Base-by-base conservation (phyloP, 2,329 filamentous ascomycete species). In the Salinomyces thailandicus region DNA sequence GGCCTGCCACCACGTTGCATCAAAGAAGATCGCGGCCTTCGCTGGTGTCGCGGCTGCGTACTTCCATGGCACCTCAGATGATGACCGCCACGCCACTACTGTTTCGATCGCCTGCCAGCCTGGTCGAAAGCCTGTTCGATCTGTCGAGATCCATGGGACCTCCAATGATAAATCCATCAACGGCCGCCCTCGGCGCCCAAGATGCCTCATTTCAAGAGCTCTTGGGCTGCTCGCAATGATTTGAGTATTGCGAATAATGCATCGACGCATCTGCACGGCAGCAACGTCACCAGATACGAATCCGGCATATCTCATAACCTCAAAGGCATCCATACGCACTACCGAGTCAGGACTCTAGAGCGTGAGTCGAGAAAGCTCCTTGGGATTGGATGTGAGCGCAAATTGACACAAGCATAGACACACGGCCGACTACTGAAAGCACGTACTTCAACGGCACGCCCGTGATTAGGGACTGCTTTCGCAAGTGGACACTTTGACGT, bases 1-100 rank as follows among this genome's bases (percentile, higher is more conserved):
- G 7, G 67, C 69, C 5, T 72, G 67, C 46, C 59, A 68, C 34
- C 37, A 57, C 0, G 50, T 45, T 2, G 58, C 63, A 2, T 62
- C 62, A 1, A 53, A 48, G 5, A 57, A 59, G 5, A 62, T 72
- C 31, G 68, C 68, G 9, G 68, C 68, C 1, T 72, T 72, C 41
- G 67, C 64, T 1, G 54, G 62, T 1, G 61, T 63, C 9, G 63
- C 64, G 3, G 68, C 63, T 4, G 68, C 66, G 4, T 66, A 61
- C 38, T 71, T 70, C 42, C 46, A 47, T 16, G 38, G 40, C 8
- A 40, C 31, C 6, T 30, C 34, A 2, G 37, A 40, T 18, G 27
- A 26, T 11, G 16, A 29, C 13, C 54, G 52, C 37, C 30, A 41
- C 11, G 35, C 41, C 9, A 28, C 29, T 3, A 47, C 42, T 5